A percentile compares a stretch with the other conserved stretches of the same genome.
These are phyloP conservation scores for Fusarium subglutinans DNA, from an alignment of 2,329 filamentous ascomycete species.

Conservation along the genomic window DNA sequence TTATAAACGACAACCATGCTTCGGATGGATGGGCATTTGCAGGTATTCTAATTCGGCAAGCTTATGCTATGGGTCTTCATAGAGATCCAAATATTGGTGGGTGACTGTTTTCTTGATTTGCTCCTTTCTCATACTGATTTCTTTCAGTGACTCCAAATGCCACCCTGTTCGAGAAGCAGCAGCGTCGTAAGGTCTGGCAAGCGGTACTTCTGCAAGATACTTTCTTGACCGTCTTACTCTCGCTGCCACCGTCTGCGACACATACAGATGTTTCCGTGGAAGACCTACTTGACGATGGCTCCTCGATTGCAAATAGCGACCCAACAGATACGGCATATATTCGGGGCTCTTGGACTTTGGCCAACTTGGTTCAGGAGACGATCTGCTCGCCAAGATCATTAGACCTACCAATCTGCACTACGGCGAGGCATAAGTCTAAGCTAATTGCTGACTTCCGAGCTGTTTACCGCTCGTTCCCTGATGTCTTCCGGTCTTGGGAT, in stretches of 20 bases:
- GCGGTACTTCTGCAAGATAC: conserved; percentile 84
- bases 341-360: conserved; percentile 80
- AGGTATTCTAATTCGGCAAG: conserved; percentile 78
- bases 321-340: conserved; percentile 77
- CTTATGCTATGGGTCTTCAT: conserved; percentile 84
- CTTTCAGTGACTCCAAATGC: conserved; percentile 68
- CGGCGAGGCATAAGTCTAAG: conserved; percentile 73
- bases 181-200: conserved; percentile 83
- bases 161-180: conserved; percentile 77
- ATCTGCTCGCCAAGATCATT: conserved; percentile 80
- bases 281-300: conserved; percentile 72
- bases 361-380: conserved; percentile 79
- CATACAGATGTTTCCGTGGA: conserved; percentile 83
- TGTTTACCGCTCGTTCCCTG: conserved; percentile 77
- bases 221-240: conserved; percentile 80
- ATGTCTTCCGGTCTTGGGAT: conserved; percentile 75
- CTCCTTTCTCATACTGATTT: conserved; percentile 33
- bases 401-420: conserved; percentile 75
- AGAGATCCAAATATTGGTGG: conserved; percentile 78
- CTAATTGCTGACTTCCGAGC: conserved; percentile 75
- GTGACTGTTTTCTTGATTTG: conserved; percentile 5
- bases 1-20: conserved; percentile 87
- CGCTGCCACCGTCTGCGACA: conserved; percentile 79
- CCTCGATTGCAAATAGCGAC: conserved; percentile 65
- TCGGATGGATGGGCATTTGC: conserved; percentile 86